Evolutionary conservation across 2,329 filamentous ascomycete species (phyloP).

Genomic region (Fusarium secorum): DNA sequence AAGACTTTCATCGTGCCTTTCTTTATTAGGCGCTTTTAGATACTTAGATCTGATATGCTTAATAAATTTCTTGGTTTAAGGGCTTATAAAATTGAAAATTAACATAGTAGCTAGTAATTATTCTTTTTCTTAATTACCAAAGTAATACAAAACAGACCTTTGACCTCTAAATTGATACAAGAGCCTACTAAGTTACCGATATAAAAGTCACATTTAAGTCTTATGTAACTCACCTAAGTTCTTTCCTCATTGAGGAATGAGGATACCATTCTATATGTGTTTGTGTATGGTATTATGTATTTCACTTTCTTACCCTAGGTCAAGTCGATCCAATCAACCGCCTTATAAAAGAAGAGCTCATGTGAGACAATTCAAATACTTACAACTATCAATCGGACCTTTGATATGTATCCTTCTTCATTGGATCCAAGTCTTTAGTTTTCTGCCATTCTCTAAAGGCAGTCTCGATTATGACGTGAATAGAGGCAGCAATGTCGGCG

Average conservation of each 20-base stretch:
- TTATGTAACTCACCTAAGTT: background rate
- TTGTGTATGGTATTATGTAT: background rate
- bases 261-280: background rate
- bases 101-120: background rate
- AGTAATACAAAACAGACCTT: background rate
- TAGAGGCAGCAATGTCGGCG: background rate
- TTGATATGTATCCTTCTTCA: background rate
- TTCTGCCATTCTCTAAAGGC: background rate
- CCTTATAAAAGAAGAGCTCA: background rate
- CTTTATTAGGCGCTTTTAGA: background rate
- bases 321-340: background rate
- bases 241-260: background rate
- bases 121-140: background rate
- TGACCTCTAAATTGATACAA: background rate
- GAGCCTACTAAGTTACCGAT: background rate
- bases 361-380: too few relatives aligned
- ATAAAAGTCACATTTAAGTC: too few relatives aligned
- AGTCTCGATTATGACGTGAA: background rate
- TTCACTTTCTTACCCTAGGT: background rate
- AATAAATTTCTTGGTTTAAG: background rate
- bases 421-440: background rate
- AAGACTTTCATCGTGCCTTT: background rate
- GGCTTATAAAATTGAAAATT: too few relatives aligned
- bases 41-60: too few relatives aligned
- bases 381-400: background rate